Evolutionary conservation across 345 rosid species (phyloP).

Genomic region (Salix exigua): DNA sequence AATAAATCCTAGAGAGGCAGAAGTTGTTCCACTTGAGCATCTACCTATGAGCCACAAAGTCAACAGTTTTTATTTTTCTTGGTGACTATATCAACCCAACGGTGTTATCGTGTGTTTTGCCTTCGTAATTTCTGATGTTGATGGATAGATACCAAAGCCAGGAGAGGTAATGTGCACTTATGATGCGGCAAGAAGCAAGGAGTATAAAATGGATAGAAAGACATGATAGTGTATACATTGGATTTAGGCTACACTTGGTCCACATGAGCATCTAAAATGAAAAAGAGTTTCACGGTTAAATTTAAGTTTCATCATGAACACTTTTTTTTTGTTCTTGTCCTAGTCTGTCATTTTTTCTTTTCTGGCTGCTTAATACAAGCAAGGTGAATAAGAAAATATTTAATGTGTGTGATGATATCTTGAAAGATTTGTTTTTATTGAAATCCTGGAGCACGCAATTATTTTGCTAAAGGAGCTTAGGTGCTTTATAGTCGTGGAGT

Average conservation of each 20-base stretch:
- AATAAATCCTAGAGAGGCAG: too few relatives aligned
- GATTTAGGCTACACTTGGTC: background rate
- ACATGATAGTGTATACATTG: background rate
- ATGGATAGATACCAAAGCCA: background rate
- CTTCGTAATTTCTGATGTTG: background rate
- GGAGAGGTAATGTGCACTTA: too few relatives aligned
- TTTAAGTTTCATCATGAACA: background rate
- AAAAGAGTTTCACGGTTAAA: background rate
- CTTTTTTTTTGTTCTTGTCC: background rate
- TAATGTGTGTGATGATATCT: background rate
- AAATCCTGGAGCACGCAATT: background rate
- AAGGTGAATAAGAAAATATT: background rate
- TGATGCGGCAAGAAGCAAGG: background rate
- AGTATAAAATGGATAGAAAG: background rate
- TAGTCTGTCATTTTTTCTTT: background rate
- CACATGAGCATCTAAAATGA: background rate
- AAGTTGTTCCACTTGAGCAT: too few relatives aligned
- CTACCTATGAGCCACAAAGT: too few relatives aligned
- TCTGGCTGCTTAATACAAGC: background rate
- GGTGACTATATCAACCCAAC: background rate
- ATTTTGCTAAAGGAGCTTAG: background rate
- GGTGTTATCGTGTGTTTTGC: background rate
- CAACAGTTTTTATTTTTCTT: background rate
- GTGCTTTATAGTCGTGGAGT: background rate
- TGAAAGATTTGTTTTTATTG: background rate